These are phyloP conservation scores for Zhuliangozyma parablackwelliae DNA, from an alignment of 1,139 yeast species.

Conservation along the genomic window DNA sequence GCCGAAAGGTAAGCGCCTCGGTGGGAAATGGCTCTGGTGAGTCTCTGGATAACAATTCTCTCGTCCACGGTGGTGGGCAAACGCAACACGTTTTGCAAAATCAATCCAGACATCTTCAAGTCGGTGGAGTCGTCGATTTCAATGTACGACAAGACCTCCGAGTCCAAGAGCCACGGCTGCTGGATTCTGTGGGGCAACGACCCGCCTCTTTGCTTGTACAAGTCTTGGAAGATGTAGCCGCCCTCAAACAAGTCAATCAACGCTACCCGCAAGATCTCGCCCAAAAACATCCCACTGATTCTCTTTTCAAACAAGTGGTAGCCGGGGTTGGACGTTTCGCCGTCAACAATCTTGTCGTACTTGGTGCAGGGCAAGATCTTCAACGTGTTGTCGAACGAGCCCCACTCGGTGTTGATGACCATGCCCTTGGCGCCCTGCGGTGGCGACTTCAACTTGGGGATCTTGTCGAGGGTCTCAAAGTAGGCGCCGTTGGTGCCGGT, in stretches of 20 bases:
- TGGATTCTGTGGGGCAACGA: conserved; percentile 61
- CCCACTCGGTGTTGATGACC: conserved; percentile 97
- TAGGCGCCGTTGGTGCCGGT: conserved; percentile 97
- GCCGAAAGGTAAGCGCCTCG: conserved; percentile 87
- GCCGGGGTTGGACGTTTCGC: conserved; percentile 74
- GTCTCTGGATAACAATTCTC: conserved; percentile 61
- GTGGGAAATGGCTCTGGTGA: conserved; percentile 74
- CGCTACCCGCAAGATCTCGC: conserved; percentile 76
- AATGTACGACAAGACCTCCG: conserved; percentile 79
- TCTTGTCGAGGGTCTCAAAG: conserved; percentile 65
- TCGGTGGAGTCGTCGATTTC: conserved; percentile 77
- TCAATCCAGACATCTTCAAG: conserved; percentile 60
- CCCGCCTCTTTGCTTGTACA: conserved; percentile 46
- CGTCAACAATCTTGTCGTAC: conserved; percentile 68
- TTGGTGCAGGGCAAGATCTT: conserved; percentile 68
- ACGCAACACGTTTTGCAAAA: conserved; percentile 60
- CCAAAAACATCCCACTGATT: conserved; percentile 90
- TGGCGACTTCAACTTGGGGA: conserved; percentile 57
- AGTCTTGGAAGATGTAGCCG: conserved; percentile 53
- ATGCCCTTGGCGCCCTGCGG: conserved; percentile 58
- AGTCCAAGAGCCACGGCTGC: conserved; percentile 72
- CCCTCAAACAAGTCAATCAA: conserved; percentile 61
- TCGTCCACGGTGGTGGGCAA: conserved; percentile 66
- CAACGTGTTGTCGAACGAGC: conserved; percentile 83
- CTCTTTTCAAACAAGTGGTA: conserved; percentile 91